phyloP scores from a whole-genome alignment of 371 early-diverging fungal species.

The Apophysomyces ossiformis region DNA sequence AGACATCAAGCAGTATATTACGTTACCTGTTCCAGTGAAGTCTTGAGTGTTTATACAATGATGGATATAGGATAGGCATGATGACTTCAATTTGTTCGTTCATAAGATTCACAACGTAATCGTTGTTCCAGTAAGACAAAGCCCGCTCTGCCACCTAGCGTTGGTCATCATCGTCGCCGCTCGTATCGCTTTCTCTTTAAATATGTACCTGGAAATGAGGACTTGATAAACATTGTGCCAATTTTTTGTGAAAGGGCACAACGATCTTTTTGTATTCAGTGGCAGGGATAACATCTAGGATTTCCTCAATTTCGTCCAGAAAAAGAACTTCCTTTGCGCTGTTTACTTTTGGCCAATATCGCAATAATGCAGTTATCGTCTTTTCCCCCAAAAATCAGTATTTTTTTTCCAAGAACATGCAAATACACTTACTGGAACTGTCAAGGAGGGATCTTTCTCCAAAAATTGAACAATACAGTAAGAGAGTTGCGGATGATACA shows the following conservation, averaged over 20 bases:
- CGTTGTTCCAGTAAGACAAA: slow-evolving; percentile 96
- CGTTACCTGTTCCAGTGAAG: slow-evolving; percentile 94
- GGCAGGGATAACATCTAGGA: slow-evolving; percentile 91
- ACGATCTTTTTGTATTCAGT: slow-evolving; percentile 87
- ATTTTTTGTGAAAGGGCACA: slow-evolving; percentile 88
- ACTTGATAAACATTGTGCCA: slow-evolving; percentile 90
- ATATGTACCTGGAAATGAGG: slow-evolving; percentile 91
- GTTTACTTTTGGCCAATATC: slow-evolving; percentile 98
- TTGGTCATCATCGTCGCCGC: slow-evolving; percentile 8
- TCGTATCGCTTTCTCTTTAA: neutral
- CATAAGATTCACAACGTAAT: slow-evolving; percentile 92
- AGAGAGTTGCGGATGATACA: slow-evolving; percentile 96
- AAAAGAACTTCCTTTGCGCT: slow-evolving; percentile 98
- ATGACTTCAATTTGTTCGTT: slow-evolving; percentile 86
- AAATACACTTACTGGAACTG: slow-evolving; percentile 69
- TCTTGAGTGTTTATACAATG: slow-evolving; percentile 90
- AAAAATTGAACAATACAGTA: slow-evolving; percentile 98
- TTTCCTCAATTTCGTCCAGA: slow-evolving; percentile 95
- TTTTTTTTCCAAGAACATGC: neutral
- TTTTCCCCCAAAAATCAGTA: slow-evolving; percentile 21
- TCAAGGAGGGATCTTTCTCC: slow-evolving; percentile 94
- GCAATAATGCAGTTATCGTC: slow-evolving; percentile 87
- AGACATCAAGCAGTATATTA: neutral
- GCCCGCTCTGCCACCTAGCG: slow-evolving; percentile 93
- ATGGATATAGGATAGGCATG: slow-evolving; percentile 92